Evolutionary conservation across 495 filamentous ascomycete species (phyloP).

Genomic region (Tuber microsphaerosporum): DNA sequence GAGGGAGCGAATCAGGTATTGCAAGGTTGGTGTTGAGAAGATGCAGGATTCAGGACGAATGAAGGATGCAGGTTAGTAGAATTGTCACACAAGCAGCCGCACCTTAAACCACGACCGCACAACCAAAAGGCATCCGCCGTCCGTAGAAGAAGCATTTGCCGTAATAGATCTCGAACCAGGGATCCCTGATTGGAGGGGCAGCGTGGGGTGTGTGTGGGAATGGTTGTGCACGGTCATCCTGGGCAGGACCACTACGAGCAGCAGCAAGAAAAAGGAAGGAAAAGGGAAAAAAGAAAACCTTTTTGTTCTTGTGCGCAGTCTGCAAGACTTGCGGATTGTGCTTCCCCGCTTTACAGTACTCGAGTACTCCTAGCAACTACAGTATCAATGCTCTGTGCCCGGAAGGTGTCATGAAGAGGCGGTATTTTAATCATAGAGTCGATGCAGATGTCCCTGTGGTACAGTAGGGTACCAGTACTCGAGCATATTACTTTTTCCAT

Average conservation of each 20-base stretch:
- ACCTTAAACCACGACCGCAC: constrained; percentile 31
- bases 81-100: constrained; percentile 31
- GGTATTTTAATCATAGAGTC: background rate
- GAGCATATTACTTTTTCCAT: background rate
- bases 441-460: background rate
- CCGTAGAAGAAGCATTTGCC: constrained; percentile 17
- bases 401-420: background rate
- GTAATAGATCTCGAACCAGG: constrained; percentile 24
- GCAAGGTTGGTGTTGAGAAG: background rate
- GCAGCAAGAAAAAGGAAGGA: constrained; percentile 15
- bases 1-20: background rate
- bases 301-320: constrained; percentile 7
- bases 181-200: constrained; percentile 20
- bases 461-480: background rate
- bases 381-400: background rate
- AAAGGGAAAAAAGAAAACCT: background rate
- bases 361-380: background rate
- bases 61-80: constrained; percentile 19
- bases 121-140: background rate
- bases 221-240: constrained; percentile 14
- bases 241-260: constrained; percentile 7
- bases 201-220: constrained; percentile 20
- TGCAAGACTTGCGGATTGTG: constrained; percentile 9
- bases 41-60: background rate
- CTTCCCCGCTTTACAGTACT: constrained; percentile 26